phyloP scores from a whole-genome alignment of 805 yeast species.

The Metschnikowia henanensis region DNA sequence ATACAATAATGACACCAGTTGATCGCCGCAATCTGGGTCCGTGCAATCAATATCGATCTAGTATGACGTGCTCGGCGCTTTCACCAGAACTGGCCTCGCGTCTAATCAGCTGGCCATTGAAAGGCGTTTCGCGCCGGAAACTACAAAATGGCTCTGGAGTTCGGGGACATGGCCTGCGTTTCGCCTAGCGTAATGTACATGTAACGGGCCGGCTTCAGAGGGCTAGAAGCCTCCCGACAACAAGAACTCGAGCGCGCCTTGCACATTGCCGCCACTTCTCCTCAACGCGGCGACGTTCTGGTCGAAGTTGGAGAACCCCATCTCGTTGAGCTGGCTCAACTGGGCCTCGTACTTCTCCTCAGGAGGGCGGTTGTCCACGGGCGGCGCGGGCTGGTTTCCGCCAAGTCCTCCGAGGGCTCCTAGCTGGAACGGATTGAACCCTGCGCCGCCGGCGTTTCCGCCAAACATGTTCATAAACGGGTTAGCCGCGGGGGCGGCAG shows the following conservation, averaged over 20 bases:
- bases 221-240: conserved; percentile 30
- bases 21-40: too few relatives aligned
- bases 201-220: too few relatives aligned
- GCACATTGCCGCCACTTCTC: conserved; percentile 95
- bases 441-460: conserved; percentile 30
- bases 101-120: too few relatives aligned
- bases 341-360: conserved; percentile 45
- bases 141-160: too few relatives aligned
- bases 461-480: conserved; percentile 40
- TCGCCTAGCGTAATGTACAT: too few relatives aligned
- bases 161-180: too few relatives aligned
- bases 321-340: conserved; percentile 46
- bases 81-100: too few relatives aligned
- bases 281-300: conserved; percentile 88
- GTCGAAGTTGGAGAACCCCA: conserved; percentile 86
- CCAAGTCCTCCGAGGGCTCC: conserved; percentile 32
- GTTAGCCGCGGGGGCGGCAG: conserved; percentile 26
- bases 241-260: conserved; percentile 91
- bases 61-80: too few relatives aligned
- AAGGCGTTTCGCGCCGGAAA: too few relatives aligned
- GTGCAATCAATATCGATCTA: too few relatives aligned
- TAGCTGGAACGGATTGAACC: conserved; percentile 53
- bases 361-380: conserved; percentile 43
- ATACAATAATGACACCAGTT: too few relatives aligned
- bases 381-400: conserved; percentile 29